phyloP scores from a whole-genome alignment of 805 yeast species.

The Blastobotrys mokoenaii region DNA sequence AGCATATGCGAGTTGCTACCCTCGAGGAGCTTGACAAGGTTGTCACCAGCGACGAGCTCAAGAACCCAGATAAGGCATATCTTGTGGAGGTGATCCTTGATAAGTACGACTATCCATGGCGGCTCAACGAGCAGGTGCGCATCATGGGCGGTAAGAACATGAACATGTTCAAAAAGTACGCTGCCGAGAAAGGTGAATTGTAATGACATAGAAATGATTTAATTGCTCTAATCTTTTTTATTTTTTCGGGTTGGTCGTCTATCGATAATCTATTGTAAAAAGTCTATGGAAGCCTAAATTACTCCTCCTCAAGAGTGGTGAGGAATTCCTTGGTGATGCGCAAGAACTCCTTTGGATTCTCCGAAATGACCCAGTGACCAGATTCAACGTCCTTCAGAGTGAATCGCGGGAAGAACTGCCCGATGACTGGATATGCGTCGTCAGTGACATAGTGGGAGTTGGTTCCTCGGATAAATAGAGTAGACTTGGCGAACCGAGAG shows the following conservation, averaged over 20 bases:
- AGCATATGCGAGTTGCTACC: conserved; percentile 30
- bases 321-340: conserved; percentile 49
- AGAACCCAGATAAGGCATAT: conserved; percentile 31
- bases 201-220: conserved; percentile 4
- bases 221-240: too few relatives aligned
- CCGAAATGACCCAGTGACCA: conserved; percentile 90
- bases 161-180: conserved; percentile 18
- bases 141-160: conserved; percentile 20
- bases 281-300: too few relatives aligned
- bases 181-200: conserved; percentile 7
- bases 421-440: conserved; percentile 65
- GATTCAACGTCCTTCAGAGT: conserved; percentile 66
- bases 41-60: conserved; percentile 28
- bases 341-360: conserved; percentile 72
- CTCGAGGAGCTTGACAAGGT: conserved; percentile 33
- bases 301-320: too few relatives aligned
- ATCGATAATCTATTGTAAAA: too few relatives aligned
- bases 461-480: conserved; percentile 73
- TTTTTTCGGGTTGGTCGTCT: too few relatives aligned
- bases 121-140: conserved; percentile 32
- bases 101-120: conserved; percentile 56
- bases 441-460: conserved; percentile 74
- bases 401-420: conserved; percentile 69
- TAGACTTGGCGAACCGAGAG: conserved; percentile 58
- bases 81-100: conserved; percentile 55